Evolutionary conservation across 163 green algal species (phyloP), one percentile per base, ranked within the genome.

Genomic region (Trebouxiophyceae sp.): DNA sequence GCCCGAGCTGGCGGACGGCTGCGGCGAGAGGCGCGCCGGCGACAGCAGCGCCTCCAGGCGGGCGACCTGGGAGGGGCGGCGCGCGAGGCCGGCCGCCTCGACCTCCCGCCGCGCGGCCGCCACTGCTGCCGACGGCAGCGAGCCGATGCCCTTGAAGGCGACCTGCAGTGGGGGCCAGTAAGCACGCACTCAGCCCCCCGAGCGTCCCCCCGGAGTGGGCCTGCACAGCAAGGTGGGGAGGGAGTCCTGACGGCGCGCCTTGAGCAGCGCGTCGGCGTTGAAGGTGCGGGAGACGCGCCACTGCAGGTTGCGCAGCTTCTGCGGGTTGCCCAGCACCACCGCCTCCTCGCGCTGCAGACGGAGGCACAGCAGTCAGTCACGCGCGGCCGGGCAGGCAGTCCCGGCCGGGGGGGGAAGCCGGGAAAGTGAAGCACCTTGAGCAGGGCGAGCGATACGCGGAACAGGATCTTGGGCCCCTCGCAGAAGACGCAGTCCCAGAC

Each of bases 401-500:
- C 8, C 39, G 8, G 39, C 8, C 8, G 39, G 8, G 16, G 39
- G 8, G 8, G 8, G 39, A 50, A 8, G 16, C 39, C 8, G 39
- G 39, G 8, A 16, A 8, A 50, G 24, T 26, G 26, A n/a, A n/a
- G 2, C 62, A 73, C 68, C 71, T 78, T 80, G 47, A 31, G 44
- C 68, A 94, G 73, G 20, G 87, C 87, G 50, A 94, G 72, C 4
- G 77, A 79, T 2, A 89, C 77, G 0, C 87, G 69, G 70, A 87
- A 91, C 44, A 93, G 67, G 27, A 91, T 72, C 80, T 94, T 93
- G 60, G 85, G 79, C 0, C 88, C 88, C 71, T 95, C 89, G 24
- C 75, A 70, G 22, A 95, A 80, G 30, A 95, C 64, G n/a, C 75
- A 72, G 64, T 95, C 89, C 88, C 86, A 95, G 26, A 93, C 75